phyloP scores from a whole-genome alignment of 2,329 filamentous ascomycete genomes.

The Penicillium sp. region DNA sequence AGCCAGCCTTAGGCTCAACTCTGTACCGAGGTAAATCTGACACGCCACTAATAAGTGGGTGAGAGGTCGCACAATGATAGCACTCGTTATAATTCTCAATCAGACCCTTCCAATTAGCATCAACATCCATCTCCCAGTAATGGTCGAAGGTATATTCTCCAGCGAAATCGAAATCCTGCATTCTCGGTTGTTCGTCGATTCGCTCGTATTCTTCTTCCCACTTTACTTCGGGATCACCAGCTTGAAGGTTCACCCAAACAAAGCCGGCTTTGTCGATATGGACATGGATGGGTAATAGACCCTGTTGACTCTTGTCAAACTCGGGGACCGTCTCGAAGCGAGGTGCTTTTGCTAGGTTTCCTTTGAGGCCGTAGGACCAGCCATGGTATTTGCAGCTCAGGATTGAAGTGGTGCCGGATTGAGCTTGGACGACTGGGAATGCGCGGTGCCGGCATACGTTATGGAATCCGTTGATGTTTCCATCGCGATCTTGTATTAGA shows the following conservation, averaged over 20 bases:
- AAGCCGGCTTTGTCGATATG: constrained; percentile 24
- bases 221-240: constrained; percentile 16
- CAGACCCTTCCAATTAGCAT: constrained; percentile 26
- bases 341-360: constrained; percentile 25
- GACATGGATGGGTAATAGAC: constrained; percentile 20
- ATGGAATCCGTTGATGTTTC: constrained; percentile 22
- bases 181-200: constrained; percentile 21
- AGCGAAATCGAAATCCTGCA: constrained; percentile 24
- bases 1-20: constrained; percentile 50
- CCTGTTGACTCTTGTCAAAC: constrained; percentile 20
- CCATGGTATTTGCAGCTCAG: constrained; percentile 26
- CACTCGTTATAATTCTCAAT: constrained; percentile 30
- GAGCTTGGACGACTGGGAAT: constrained; percentile 15
- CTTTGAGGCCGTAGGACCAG: constrained; percentile 27
- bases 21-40: constrained; percentile 57
- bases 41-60: constrained; percentile 34
- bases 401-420: constrained; percentile 16
- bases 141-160: constrained; percentile 24
- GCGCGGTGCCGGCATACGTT: constrained; percentile 28
- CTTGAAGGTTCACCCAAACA: constrained; percentile 26
- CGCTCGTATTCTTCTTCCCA: constrained; percentile 20
- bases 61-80: constrained; percentile 27
- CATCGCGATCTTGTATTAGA: constrained; percentile 13
- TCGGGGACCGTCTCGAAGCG: constrained; percentile 20
- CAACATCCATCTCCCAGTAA: constrained; percentile 24